Percentiles rank a stretch among this genome's conserved stretches.
Evolutionary conservation across 1,284 basidiomycete species (phyloP).

Genomic region (Pholiota adiposa): DNA sequence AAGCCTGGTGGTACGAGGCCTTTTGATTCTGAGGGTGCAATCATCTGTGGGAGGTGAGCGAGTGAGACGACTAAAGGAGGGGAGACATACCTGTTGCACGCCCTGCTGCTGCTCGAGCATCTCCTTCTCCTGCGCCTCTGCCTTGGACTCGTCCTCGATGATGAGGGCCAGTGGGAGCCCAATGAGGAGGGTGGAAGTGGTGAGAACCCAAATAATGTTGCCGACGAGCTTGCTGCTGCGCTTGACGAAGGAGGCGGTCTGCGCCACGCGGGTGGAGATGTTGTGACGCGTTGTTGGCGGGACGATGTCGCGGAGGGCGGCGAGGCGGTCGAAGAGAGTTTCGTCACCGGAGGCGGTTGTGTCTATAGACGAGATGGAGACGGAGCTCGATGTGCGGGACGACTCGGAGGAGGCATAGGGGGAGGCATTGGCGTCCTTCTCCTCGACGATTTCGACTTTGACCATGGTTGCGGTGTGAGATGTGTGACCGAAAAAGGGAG

Average conservation of each 20-base stretch:
- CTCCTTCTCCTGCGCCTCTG: conserved; percentile 95
- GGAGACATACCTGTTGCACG: conserved; percentile 77
- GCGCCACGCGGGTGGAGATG: conserved; percentile 65
- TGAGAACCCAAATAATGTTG: conserved; percentile 93
- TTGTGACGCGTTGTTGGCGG: conserved; percentile 86
- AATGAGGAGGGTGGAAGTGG: conserved; percentile 91
- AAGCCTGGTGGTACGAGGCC: conserved; percentile 79
- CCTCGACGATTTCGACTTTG: conserved; percentile 84
- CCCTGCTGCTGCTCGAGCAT: conserved; percentile 93
- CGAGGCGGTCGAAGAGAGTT: conserved; percentile 87
- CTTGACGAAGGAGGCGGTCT: conserved; percentile 67
- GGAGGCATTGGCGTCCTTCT: conserved; percentile 64
- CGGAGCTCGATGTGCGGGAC: conserved; percentile 68
- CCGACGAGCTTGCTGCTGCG: conserved; percentile 77
- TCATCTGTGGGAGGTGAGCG: conserved; percentile 55
- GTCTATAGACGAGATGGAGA: conserved; percentile 75
- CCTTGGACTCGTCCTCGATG: conserved; percentile 94
- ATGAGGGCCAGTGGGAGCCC: conserved; percentile 92
- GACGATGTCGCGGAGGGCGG: conserved; percentile 94
- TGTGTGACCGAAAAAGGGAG: conserved; percentile 25
- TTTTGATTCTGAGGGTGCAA: conserved; percentile 66
- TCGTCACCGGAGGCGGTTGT: conserved; percentile 76
- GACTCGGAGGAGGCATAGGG: conserved; percentile 72
- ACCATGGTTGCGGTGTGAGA: conserved; percentile 58
- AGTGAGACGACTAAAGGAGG: conserved; percentile 16